Base-by-base conservation (phyloP, 2,329 filamentous ascomycete genomes). In the Bimuria novae-zelandiae region DNA sequence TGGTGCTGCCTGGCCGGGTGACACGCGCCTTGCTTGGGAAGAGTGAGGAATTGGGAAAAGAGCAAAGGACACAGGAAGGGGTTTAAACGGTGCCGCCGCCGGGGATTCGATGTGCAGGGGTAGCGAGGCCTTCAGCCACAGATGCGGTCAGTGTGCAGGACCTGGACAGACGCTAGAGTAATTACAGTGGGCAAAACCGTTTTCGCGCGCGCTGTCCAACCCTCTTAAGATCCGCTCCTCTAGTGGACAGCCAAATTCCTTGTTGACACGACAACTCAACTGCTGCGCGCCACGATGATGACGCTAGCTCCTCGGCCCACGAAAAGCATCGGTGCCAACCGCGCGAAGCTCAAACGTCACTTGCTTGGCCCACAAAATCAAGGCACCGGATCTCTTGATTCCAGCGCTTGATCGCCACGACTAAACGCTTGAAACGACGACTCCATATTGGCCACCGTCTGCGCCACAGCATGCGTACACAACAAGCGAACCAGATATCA, bases 371-470 rank as follows among this genome's bases (percentile, higher is more conserved):
- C 25, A 22, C 51, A 46, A n/a, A 50, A 54, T 46, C 52, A 54
- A 54, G 52, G 46, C 46, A 50, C 22, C 30, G 16, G 32, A 17
- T 7, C 17, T 32, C 33, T 36, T 43, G 21, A 17, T 7, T 29
- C 33, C 32, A 36, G 17, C 3, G 36, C 45, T 52, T 53, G 51
- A 47, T 49, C 51, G 46, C 52, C 46, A 22, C 47, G 35, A 42
- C 52, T 43, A 47, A 54, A 50, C 47, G 52, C 52, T 54, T 54
- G 47, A 41, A 46, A 50, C 52, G 47, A 54, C 52, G 37, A 54
- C 52, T 42, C 35, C 16, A 32, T 14, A 19, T 30, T 25, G 42
- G n/a, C 22, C 30, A 7, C 21, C 5, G 30, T 10, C 30, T 46
- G 43, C 43, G 43, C 43, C 43, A 46, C 43, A 46, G 19, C 43